Evolutionary conservation across 2,329 filamentous ascomycete species (phyloP), one percentile per base, ranked within the genome.

Genomic region (Verticillium isaacii): DNA sequence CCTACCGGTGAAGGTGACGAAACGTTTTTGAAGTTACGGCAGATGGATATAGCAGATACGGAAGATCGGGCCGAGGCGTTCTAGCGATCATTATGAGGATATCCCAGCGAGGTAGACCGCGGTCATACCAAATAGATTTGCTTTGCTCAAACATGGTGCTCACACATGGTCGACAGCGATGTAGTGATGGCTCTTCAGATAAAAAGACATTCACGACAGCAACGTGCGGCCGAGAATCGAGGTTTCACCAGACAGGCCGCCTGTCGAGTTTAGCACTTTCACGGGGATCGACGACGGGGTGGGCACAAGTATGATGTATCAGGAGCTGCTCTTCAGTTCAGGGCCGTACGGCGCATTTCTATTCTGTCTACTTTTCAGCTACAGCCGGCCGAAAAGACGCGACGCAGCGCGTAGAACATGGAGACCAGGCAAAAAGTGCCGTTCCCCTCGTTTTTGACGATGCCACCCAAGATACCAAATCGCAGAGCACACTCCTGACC

Each of bases 381-480:
- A 64, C 61, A 63, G 64, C 64, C 60, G 63, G 60, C 45, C 45
- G 62, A 63, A 59, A 58, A 63, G 64, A 61, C 63, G 63, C 62
- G 59, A 62, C 62, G 60, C 63, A 65, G 63, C 58, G 56, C 63
- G 76, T 79, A 80, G 78, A 79, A 75, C 58, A 59, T 86, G 82
- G 83, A 81, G 85, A 87, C 84, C 84, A 87, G 84, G 84, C 83
- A 78, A 67, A 72, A 76, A 73, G 77, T 74, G 86, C 87, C 87
- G 87, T 89, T 88, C 87, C 80, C 84, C 86, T 84, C 87, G 87
- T 88, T 83, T 80, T 86, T 88, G 85, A 87, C 85, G 85, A 83
- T 81, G 82, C 83, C 84, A 85, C 80, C 84, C 79, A 76, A 75
- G 79, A 80, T 77, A 78, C 80, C 80, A 82, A 76, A 79, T 75